Base-by-base conservation (phyloP, 805 yeast genomes). In the Yamadazyma ubonensis region DNA sequence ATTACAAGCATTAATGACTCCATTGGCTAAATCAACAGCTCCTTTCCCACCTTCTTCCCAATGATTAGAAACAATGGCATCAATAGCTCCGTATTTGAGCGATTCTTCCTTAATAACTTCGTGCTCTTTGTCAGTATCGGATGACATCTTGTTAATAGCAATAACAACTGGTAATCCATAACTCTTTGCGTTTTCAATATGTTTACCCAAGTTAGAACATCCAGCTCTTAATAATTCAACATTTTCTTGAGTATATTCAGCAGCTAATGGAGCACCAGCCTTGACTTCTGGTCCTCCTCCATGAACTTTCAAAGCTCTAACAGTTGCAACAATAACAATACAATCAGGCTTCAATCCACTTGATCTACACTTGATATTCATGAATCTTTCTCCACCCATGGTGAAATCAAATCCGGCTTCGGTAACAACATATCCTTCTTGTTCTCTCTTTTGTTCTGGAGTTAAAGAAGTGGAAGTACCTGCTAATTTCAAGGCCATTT, bases 321-420 rank as follows among this genome's bases (percentile, higher is more conserved):
- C 83, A 27, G 95, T 85, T 38, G 95, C 93, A 44, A 85, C 95
- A 52, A 85, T 74, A 33, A 85, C 87, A 48, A 85, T 84, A 33
- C 78, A 81, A 59, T 85, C 87, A 14, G 95, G 95, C 21, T 71
- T 71, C 46, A 84, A 70, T 6, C 91, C 93, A n/a, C 87, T 79
- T 7, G 89, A 75, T 58, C 93, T 76, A 60, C 90, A 82, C 63
- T 85, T 85, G 67, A 85, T 85, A 64, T 85, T 83, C 61, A 83
- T 71, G 63, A 85, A 85, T 65, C 95, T 72, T 69, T 85, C 95
- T 61, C 95, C 95, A 58, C 95, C 95, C 95, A 85, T 85, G 37
- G 93, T 85, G 72, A 85, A 85, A 63, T 85, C 95, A 66, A 85
- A 85, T 46, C 95, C 95, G 14, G 95, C 95, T 63, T 85, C 95